phyloP scores from a whole-genome alignment of 164 flowering plant genomes.

The Amborella trichopoda region DNA sequence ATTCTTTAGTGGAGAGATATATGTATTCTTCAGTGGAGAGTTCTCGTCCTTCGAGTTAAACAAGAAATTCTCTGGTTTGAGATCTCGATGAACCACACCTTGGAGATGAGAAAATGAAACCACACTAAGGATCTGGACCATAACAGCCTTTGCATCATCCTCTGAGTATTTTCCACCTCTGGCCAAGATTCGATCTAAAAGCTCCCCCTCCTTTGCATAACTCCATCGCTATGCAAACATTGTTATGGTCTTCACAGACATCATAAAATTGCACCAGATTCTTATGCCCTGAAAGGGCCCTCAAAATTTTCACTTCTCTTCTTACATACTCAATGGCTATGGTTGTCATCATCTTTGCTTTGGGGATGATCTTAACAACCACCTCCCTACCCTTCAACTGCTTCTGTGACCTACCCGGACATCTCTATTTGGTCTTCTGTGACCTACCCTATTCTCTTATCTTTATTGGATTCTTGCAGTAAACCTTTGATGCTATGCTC shows the following conservation, averaged over 20 bases:
- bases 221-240: conserved; percentile 91
- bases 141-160: conserved; percentile 6
- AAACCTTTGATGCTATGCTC: too few species aligned
- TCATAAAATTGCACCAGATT: conserved; percentile 84
- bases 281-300: conserved; percentile 77
- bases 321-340: conserved; percentile 95
- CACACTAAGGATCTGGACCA: conserved; percentile 7
- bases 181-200: too few species aligned
- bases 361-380: conserved; percentile 89
- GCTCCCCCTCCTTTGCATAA: conserved; percentile 92
- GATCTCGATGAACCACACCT: conserved; percentile 8
- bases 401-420: too few species aligned
- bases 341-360: conserved; percentile 94
- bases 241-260: conserved; percentile 82
- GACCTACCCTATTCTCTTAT: too few species aligned
- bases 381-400: conserved; percentile 82
- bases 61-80: conserved; percentile 17
- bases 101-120: conserved; percentile 7
- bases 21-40: conserved; percentile 23
- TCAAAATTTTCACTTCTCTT: conserved; percentile 80
- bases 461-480: too few species aligned
- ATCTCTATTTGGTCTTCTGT: too few species aligned
- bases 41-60: conserved; percentile 18
- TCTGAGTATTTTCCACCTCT: conserved; percentile 8
- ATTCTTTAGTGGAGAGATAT: too few species aligned